phyloP scores from a whole-genome alignment of 352 stramenopile species.

The Proteromonas lacertae region DNA sequence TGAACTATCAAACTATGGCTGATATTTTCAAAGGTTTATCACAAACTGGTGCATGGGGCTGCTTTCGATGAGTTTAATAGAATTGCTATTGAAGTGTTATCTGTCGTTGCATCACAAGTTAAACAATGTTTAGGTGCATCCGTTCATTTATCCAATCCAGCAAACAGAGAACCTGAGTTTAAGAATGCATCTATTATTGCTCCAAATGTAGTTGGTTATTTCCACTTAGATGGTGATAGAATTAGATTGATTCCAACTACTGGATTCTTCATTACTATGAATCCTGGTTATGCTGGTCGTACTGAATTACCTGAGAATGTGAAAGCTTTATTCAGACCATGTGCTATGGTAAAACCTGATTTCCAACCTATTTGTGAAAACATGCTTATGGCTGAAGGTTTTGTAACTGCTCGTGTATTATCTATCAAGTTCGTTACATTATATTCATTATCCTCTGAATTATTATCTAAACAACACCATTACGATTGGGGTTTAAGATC shows the following conservation, averaged over 20 bases:
- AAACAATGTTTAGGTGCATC: slow-evolving; percentile 73
- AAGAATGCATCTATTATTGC: slow-evolving; percentile 22
- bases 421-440: slow-evolving; percentile 59
- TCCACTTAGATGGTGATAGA: slow-evolving; percentile 44
- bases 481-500: slow-evolving; percentile 57
- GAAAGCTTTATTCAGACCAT: slow-evolving; percentile 34
- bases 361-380: slow-evolving; percentile 68
- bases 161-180: slow-evolving; percentile 69
- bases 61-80: slow-evolving; percentile 95
- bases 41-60: slow-evolving; percentile 53
- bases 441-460: slow-evolving; percentile 51
- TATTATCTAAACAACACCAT: slow-evolving; percentile 52
- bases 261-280: slow-evolving; percentile 72
- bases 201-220: slow-evolving; percentile 55
- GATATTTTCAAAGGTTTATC: slow-evolving; percentile 61
- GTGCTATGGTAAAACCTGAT: slow-evolving; percentile 58
- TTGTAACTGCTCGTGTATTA: slow-evolving; percentile 40
- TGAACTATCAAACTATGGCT: slow-evolving; percentile 50
- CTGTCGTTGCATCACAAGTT: slow-evolving; percentile 36
- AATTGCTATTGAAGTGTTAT: slow-evolving; percentile 52
- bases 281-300: slow-evolving; percentile 48
- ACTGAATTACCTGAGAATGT: slow-evolving; percentile 35
- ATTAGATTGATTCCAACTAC: slow-evolving; percentile 39
- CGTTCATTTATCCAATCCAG: slow-evolving; percentile 54
- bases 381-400: slow-evolving; percentile 50